Base-by-base conservation (phyloP, 225 moss, liverwort and hornwort species). In the Antitrichia curtipendula region DNA sequence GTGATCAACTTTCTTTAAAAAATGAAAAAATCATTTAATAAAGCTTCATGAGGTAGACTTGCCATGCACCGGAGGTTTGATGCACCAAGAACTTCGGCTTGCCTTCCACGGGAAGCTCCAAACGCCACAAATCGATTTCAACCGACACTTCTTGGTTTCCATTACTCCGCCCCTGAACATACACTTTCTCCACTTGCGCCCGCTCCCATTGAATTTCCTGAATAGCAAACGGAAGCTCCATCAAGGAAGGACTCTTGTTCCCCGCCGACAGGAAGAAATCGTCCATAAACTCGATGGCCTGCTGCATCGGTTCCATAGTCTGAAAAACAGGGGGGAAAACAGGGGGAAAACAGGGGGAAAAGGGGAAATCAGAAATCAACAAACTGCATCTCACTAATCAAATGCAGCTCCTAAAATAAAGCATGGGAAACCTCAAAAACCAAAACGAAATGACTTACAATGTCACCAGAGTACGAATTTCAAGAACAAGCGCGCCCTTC, bases 51-150 rank as follows among this genome's bases (percentile, higher is more conserved):
- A 59, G 60, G 77, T 70, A 59, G 81, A 86, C 94, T 71, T 90
- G 88, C 94, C 94, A 94, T 79, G 91, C 87, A n/a, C 94, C 92
- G 52, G 84, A 82, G 52, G 90, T 92, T 87, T 91, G 90, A 88
- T 92, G 92, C 71, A 94, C 94, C 90, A 94, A 86, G 84, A 94
- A 86, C 89, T 89, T 90, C 6, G 94, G 94, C 89, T 92, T 92
- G 86, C 94, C 92, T 74, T 90, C 91, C 68, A 62, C 36, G 7
- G 92, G 92, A 15, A 94, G 90, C 89, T 92, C 91, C 82, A 94
- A 81, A 74, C 78, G 89, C 94, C 92, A 94, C 79, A 92, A 49
- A 62, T 94, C 94, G n/a, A 92, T 84, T 86, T 94, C 92, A 64
- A 87, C 90, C 23, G 87, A 81, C 49, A 91, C 89, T 74, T 91